Conservation (phyloP, 805 yeast species). For the Blastobotrys americana region DNA sequence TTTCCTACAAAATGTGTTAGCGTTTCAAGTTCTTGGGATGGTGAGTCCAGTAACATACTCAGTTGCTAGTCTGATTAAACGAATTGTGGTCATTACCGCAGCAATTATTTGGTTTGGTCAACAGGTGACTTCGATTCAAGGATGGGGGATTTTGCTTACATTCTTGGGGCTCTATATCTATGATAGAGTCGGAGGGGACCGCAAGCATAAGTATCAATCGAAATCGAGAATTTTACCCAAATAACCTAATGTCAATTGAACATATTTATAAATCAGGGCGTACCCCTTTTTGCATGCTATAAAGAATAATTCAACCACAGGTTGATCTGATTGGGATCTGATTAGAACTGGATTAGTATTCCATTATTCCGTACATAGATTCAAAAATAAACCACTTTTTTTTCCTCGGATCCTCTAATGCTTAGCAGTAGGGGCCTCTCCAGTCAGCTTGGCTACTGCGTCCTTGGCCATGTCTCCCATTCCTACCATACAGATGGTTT, state of each 20-base stretch:
- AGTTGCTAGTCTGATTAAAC: slow-evolving; percentile 79
- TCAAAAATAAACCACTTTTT: not conserved
- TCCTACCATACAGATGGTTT: slow-evolving; percentile 97
- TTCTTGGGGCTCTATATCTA: slow-evolving; percentile 36
- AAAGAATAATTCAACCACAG: no score
- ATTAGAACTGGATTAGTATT: no score
- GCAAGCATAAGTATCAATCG: slow-evolving; percentile 14
- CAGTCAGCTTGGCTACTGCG: slow-evolving; percentile 54
- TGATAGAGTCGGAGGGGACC: slow-evolving; percentile 36
- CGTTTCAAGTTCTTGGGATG: slow-evolving; percentile 73
- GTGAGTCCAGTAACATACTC: slow-evolving; percentile 81
- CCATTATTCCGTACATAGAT: not conserved
- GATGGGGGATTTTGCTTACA: slow-evolving; percentile 37
- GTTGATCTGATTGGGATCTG: no score
- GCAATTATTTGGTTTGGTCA: slow-evolving; percentile 63
- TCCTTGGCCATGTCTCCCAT: slow-evolving; percentile 90
- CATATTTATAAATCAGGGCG: no score
- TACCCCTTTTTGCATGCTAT: no score
- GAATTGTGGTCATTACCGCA: slow-evolving; percentile 74
- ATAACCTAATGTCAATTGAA: slow-evolving; percentile 2
- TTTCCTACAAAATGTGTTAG: slow-evolving; percentile 70
- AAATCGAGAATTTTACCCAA: slow-evolving; percentile 2
- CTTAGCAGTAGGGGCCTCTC: slow-evolving; percentile 43
- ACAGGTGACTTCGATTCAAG: slow-evolving; percentile 31
- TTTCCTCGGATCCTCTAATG: slow-evolving; percentile 3